A percentile compares a stretch with the other conserved stretches of the same genome.
Evolutionary conservation across 2,329 filamentous ascomycete genomes (phyloP).

Genomic region (Fusarium torulosum): DNA sequence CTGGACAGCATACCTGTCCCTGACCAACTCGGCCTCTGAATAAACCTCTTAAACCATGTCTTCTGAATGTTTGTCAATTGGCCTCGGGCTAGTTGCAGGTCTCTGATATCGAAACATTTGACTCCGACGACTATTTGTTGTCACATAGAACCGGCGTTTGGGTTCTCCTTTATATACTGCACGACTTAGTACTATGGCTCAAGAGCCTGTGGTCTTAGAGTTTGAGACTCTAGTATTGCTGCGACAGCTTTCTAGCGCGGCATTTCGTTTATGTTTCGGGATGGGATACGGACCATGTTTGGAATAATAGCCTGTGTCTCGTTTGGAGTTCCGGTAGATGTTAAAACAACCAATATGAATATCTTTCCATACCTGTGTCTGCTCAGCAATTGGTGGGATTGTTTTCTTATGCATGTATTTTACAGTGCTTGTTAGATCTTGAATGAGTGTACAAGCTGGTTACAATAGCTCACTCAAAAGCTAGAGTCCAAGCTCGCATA

Average conservation of each 20-base stretch:
- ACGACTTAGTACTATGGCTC: background rate
- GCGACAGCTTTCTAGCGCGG: background rate
- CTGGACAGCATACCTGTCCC: conserved; percentile 96
- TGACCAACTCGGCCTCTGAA: conserved; percentile 89
- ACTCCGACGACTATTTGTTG: background rate
- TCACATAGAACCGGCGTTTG: conserved; percentile 26
- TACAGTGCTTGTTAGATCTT: too few species aligned
- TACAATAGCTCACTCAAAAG: background rate
- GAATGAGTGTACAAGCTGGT: too few species aligned
- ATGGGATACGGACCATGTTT: conserved; percentile 8
- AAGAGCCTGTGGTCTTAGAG: background rate
- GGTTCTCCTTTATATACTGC: conserved; percentile 4
- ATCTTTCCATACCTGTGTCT: background rate
- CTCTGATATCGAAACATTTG: conserved; percentile 1
- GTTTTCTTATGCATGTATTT: rapidly evolving
- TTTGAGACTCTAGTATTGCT: background rate
- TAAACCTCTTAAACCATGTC: conserved; percentile 15
- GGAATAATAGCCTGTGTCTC: conserved; percentile 24
- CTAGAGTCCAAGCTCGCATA: background rate
- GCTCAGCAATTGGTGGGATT: background rate
- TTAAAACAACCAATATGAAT: conserved; percentile 1
- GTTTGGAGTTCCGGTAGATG: conserved; percentile 25
- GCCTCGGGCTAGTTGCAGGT: background rate
- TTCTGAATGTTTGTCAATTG: background rate
- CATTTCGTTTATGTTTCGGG: background rate